Percentiles rank a stretch among this genome's conserved stretches.
Evolutionary conservation across 2,329 filamentous ascomycete species (phyloP).

Genomic region (Annulohypoxylon truncatum): DNA sequence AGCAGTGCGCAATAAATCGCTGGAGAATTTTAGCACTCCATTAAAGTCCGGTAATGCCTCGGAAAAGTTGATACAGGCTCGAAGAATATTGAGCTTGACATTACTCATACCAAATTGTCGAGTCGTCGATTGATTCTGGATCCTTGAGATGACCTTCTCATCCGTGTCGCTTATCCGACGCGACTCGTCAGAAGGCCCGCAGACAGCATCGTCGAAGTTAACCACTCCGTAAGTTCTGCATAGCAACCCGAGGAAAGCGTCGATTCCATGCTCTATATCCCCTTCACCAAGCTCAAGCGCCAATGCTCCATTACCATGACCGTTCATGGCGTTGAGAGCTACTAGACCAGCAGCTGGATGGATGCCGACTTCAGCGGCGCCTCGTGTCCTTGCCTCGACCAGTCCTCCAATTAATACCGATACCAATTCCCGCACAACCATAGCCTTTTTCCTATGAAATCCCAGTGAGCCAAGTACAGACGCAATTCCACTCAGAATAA

Average conservation of each 20-base stretch:
- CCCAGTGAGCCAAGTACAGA: slow-evolving; percentile 85
- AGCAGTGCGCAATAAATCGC: slow-evolving; percentile 83
- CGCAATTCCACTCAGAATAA: slow-evolving; percentile 86
- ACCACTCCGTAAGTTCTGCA: slow-evolving; percentile 75
- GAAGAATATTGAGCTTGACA: slow-evolving; percentile 87
- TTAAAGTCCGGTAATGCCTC: slow-evolving; percentile 93
- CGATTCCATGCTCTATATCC: slow-evolving; percentile 74
- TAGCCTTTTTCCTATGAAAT: slow-evolving; percentile 88
- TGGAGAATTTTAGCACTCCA: slow-evolving; percentile 88
- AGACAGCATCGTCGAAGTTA: slow-evolving; percentile 56
- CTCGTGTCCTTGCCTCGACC: slow-evolving; percentile 89
- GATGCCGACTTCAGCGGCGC: slow-evolving; percentile 95
- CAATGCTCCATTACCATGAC: slow-evolving; percentile 62
- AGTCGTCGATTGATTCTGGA: slow-evolving; percentile 67
- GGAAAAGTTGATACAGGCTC: slow-evolving; percentile 91
- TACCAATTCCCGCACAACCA: slow-evolving; percentile 88
- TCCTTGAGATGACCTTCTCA: slow-evolving; percentile 65
- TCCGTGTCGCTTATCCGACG: slow-evolving; percentile 59
- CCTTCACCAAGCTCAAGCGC: slow-evolving; percentile 72
- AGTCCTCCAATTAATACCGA: slow-evolving; percentile 84
- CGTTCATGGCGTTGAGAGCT: slow-evolving; percentile 69
- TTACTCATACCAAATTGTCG: slow-evolving; percentile 80
- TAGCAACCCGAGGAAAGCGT: slow-evolving; percentile 69
- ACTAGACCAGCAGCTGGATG: slow-evolving; percentile 91
- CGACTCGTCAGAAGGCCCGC: slow-evolving; percentile 43